Percentiles rank a stretch among this genome's conserved stretches.
These are phyloP conservation scores for Diplodia seriata DNA, from an alignment of 2,329 filamentous ascomycete genomes.

Conservation along the genomic window DNA sequence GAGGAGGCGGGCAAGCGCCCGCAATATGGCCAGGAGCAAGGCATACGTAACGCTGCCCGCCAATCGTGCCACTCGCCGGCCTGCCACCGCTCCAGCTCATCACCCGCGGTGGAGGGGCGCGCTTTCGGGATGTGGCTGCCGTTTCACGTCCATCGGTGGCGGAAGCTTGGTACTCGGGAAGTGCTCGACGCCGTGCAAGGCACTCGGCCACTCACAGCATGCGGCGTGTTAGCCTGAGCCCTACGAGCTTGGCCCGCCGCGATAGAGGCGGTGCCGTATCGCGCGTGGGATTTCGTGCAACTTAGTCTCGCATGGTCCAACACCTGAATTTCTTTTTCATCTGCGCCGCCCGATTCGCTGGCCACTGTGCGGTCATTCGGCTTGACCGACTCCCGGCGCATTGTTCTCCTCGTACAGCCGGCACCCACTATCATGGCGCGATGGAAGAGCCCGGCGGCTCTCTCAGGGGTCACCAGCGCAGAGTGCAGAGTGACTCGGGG, in stretches of 20 bases:
- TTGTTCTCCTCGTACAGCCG: constrained; percentile 14
- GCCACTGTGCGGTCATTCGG: background rate
- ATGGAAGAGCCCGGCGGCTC: constrained; percentile 8
- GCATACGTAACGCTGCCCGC: constrained; percentile 21
- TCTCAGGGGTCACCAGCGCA: constrained; percentile 13
- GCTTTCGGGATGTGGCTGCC: constrained; percentile 19
- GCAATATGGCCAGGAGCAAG: constrained; percentile 26
- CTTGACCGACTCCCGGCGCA: constrained; percentile 23
- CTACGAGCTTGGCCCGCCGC: background rate
- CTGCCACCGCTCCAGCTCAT: constrained; percentile 4
- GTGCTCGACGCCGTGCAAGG: background rate
- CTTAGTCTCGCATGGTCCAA: background rate
- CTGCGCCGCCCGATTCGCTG: constrained; percentile 17
- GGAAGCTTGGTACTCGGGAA: constrained; percentile 26
- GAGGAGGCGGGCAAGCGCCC: constrained; percentile 19
- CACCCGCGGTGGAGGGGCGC: background rate
- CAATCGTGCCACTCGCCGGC: constrained; percentile 17
- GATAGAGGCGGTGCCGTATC: constrained; percentile 1
- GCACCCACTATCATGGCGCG: background rate
- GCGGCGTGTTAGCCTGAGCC: background rate
- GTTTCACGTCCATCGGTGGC: constrained; percentile 22
- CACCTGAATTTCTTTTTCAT: constrained; percentile 20
- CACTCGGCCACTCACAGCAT: constrained; percentile 9
- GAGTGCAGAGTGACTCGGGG: background rate
- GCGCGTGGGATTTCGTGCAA: constrained; percentile 11